Base-by-base conservation (phyloP, 2,329 filamentous ascomycete genomes). In the Aspergillus chevalieri region DNA sequence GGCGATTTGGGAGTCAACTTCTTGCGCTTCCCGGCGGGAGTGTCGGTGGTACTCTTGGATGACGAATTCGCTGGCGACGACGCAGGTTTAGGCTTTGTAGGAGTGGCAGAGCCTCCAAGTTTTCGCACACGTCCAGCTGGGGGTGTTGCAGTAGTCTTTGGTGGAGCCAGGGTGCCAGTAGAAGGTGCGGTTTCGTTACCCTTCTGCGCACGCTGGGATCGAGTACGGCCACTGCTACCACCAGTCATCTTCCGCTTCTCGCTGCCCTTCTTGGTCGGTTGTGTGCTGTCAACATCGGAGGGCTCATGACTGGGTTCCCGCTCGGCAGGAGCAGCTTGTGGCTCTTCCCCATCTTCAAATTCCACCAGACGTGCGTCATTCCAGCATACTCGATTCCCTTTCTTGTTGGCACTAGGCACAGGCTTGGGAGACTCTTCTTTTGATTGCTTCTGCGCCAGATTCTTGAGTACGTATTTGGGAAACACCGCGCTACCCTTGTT, bases 401-500 rank as follows among this genome's bases (percentile, higher is more conserved):
- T 52, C 43, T 51, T 48, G 39, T 26, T 45, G 36, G 43, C 41
- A 17, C 50, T 46, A 39, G 44, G 46, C 15, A 49, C 52, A 8
- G 50, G 21, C n/a, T 46, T 34, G 5, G 38, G 24, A 5, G 30
- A 19, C 21, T 6, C 24, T 22, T 44, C 36, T 9, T 49, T 44
- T 30, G 52, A 47, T 2, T 52, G 51, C 30, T 59, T 53, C 38
- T 59, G 52, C 10, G 54, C 53, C 49, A 68, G 47, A 8, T 48
- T 53, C 49, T 64, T 58, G 10, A 71, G 57, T 9, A 50, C 56
- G 41, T 54, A 57, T 47, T 65, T 65, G 5, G 70, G 69, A 21
- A 65, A 55, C 28, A 65, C 48, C 7, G 71, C 60, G 52, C 64
- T 58, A 7, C 69, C 72, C 48, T 67, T 69, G 57, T 75, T 75